These are phyloP conservation scores for Phoma sp. DNA, from an alignment of 2,329 filamentous ascomycete genomes.

Conservation along the genomic window DNA sequence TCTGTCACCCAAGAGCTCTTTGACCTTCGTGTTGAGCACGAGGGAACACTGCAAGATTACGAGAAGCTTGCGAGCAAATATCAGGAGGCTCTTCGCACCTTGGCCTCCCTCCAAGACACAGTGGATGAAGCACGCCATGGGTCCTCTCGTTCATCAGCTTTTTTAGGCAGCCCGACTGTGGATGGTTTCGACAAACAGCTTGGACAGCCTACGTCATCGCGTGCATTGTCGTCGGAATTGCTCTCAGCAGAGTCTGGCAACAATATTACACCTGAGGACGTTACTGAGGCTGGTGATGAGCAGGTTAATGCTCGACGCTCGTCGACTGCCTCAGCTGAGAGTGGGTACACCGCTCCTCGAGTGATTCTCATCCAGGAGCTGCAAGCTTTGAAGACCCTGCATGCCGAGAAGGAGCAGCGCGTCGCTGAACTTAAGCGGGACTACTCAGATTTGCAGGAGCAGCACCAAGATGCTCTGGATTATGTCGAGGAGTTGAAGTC, in stretches of 20 bases:
- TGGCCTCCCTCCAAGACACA: conserved; percentile 85
- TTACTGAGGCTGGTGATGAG: conserved; percentile 64
- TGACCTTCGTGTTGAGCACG: conserved; percentile 88
- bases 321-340: conserved; percentile 29
- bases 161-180: conserved; percentile 79
- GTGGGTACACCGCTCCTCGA: conserved; percentile 20
- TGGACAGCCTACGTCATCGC: conserved; percentile 77
- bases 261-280: conserved; percentile 38
- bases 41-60: conserved; percentile 79
- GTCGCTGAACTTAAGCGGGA: conserved; percentile 75
- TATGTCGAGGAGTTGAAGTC: conserved; percentile 91
- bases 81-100: conserved; percentile 79
- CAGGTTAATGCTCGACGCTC: conserved; percentile 58
- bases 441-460: conserved; percentile 81
- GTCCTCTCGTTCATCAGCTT: conserved; percentile 71
- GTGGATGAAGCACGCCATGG: conserved; percentile 77
- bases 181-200: conserved; percentile 70
- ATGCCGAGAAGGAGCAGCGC: conserved; percentile 77
- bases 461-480: conserved; percentile 81
- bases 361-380: conserved; percentile 62
- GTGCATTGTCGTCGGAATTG: conserved; percentile 91
- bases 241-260: conserved; percentile 77
- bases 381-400: conserved; percentile 71
- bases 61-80: conserved; percentile 87
- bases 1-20: conserved; percentile 89